phyloP scores from a whole-genome alignment of 768 basidiomycete species.

The Tricholoma terreum region DNA sequence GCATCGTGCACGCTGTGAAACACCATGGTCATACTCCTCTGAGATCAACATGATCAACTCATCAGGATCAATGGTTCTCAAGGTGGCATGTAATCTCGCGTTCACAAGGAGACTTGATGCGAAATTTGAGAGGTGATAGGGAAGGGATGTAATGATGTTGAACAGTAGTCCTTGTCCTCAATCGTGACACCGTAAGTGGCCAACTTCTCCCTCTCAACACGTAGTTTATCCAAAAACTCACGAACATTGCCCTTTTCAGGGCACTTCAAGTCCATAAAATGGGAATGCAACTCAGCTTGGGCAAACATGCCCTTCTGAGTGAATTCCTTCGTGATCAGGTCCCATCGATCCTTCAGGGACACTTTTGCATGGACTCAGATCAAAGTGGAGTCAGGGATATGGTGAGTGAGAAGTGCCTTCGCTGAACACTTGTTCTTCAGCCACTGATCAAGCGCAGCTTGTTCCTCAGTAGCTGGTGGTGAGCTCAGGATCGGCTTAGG shows the following conservation, averaged over 20 bases:
- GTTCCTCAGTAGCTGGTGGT: no score
- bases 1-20: slow-evolving; percentile 1
- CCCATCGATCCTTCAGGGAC: slow-evolving; percentile 13
- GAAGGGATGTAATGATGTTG: no score
- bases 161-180: background rate
- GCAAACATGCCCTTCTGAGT: slow-evolving; percentile 26
- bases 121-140: background rate
- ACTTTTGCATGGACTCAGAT: slow-evolving; percentile 1
- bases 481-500: no score
- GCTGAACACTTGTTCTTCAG: no score
- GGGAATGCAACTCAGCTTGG: slow-evolving; percentile 20
- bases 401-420: background rate
- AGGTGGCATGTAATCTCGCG: background rate
- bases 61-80: background rate
- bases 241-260: slow-evolving; percentile 22
- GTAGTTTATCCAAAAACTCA: no score
- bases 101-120: background rate
- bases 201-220: no score
- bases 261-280: slow-evolving; percentile 29
- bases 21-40: background rate
- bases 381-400: no score
- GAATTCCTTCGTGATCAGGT: background rate
- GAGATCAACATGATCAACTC: slow-evolving; percentile 6
- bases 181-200: no score
- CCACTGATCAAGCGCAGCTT: no score